phyloP scores from a whole-genome alignment of 495 filamentous ascomycete genomes.

The Aspergillus panamensis region DNA sequence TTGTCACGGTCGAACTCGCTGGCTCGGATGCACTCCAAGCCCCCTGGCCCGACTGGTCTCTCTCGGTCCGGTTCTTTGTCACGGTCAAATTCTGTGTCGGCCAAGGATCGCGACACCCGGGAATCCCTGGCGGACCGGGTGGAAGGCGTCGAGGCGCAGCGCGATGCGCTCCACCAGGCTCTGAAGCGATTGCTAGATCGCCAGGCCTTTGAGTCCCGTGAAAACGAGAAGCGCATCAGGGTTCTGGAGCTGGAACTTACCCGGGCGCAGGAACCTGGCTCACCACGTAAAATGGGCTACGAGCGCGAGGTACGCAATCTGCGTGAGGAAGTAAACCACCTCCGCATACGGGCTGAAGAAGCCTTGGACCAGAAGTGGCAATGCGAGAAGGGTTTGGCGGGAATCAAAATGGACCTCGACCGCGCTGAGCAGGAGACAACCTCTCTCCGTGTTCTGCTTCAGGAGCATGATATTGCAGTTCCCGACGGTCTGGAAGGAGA shows the following conservation, averaged over 20 bases:
- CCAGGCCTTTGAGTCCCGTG: slow-evolving; percentile 74
- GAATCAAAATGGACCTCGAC: slow-evolving; percentile 96
- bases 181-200: slow-evolving; percentile 83
- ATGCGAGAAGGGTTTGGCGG: slow-evolving; percentile 87
- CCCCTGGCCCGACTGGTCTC: slow-evolving; percentile 31
- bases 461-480: slow-evolving; percentile 81
- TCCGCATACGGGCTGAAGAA: slow-evolving; percentile 87
- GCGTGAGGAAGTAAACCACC: slow-evolving; percentile 76
- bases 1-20: slow-evolving; percentile 62
- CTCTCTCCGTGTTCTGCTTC: slow-evolving; percentile 71
- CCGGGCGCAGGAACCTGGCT: slow-evolving; percentile 59
- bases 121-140: slow-evolving; percentile 77
- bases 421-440: slow-evolving; percentile 89
- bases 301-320: slow-evolving; percentile 75
- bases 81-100: slow-evolving; percentile 57
- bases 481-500: slow-evolving; percentile 44
- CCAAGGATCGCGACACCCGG: slow-evolving; percentile 59
- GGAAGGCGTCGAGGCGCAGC: slow-evolving; percentile 89
- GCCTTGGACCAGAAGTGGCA: slow-evolving; percentile 96
- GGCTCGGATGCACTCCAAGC: slow-evolving; percentile 42
- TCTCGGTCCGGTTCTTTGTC: slow-evolving; percentile 46
- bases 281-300: slow-evolving; percentile 72
- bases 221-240: slow-evolving; percentile 72
- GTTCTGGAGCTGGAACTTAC: slow-evolving; percentile 76
- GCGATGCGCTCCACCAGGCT: slow-evolving; percentile 85